phyloP scores from a whole-genome alignment of 2,329 filamentous ascomycete species.

The Venturia pyrina region DNA sequence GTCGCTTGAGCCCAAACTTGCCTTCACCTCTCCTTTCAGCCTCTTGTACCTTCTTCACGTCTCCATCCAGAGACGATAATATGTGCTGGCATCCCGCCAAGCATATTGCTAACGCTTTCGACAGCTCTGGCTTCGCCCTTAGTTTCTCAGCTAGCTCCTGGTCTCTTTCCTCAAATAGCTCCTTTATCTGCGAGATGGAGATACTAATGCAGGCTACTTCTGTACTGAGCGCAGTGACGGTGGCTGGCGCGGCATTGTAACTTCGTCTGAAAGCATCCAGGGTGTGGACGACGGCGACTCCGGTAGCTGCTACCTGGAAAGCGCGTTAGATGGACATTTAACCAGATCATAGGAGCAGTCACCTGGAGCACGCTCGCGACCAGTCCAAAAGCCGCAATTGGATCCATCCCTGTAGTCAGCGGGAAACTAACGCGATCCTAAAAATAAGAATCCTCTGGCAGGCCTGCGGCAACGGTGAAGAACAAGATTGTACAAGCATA shows the following conservation, averaged over 20 bases:
- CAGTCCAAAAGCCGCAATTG: too few relatives aligned
- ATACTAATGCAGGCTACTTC: background rate
- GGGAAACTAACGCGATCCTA: too few relatives aligned
- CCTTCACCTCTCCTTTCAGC: background rate
- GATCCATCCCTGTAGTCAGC: too few relatives aligned
- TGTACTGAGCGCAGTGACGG: background rate
- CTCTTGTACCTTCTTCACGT: constrained; percentile 1
- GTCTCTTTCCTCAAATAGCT: background rate
- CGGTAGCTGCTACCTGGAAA: too few relatives aligned
- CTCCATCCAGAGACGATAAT: background rate
- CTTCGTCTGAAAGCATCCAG: background rate
- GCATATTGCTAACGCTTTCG: background rate
- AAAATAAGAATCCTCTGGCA: too few relatives aligned
- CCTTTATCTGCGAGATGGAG: background rate
- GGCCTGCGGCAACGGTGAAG: too few relatives aligned
- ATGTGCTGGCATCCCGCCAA: constrained; percentile 7
- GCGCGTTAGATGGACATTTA: too few relatives aligned
- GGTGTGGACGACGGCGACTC: background rate
- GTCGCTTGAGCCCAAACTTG: background rate
- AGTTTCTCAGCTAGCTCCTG: background rate
- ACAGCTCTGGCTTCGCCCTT: background rate
- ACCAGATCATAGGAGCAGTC: too few relatives aligned
- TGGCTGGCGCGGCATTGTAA: background rate
- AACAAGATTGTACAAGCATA: too few relatives aligned
- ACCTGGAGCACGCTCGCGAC: too few relatives aligned